Conservation (phyloP, 2,329 filamentous ascomycete genomes). For the Aspergillus costaricaensis region DNA sequence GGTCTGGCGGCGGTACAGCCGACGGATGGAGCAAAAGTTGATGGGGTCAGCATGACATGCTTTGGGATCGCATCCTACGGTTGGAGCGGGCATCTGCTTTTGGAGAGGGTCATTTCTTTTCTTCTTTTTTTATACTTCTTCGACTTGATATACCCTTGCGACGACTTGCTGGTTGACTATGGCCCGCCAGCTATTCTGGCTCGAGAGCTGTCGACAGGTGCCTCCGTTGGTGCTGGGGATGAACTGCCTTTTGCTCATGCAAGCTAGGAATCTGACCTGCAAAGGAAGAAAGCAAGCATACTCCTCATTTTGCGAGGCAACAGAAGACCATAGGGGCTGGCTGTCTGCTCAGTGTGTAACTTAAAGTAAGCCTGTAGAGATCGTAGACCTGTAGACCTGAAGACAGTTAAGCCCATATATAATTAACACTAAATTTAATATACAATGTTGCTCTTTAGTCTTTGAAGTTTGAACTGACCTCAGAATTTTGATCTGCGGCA, state of each 20-base stretch:
- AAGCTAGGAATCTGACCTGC: slow-evolving; percentile 4
- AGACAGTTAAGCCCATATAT: neutral
- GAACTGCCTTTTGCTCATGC: neutral
- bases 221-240: neutral
- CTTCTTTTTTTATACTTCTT: neutral
- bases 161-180: slow-evolving; percentile 3
- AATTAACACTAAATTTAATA: neutral
- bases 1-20: slow-evolving; percentile 17
- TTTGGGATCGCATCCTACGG: slow-evolving; percentile 13
- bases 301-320: neutral
- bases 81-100: slow-evolving; percentile 9
- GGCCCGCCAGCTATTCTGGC: neutral
- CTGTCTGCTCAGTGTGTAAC: neutral
- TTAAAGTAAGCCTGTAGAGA: neutral
- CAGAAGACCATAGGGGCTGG: neutral
- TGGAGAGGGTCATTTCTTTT: slow-evolving; percentile 4
- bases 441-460: neutral
- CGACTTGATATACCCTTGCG: slow-evolving; percentile 7
- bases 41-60: slow-evolving; percentile 18
- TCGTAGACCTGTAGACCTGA: neutral
- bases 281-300: slow-evolving; percentile 2
- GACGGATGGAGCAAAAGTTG: slow-evolving; percentile 22
- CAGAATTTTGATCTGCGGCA: neutral
- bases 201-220: neutral
- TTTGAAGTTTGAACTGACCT: neutral